A percentile compares a stretch with the other conserved stretches of the same genome.
Evolutionary conservation across 2,329 filamentous ascomycete genomes (phyloP).

Genomic region (Colletotrichum paranaense): DNA sequence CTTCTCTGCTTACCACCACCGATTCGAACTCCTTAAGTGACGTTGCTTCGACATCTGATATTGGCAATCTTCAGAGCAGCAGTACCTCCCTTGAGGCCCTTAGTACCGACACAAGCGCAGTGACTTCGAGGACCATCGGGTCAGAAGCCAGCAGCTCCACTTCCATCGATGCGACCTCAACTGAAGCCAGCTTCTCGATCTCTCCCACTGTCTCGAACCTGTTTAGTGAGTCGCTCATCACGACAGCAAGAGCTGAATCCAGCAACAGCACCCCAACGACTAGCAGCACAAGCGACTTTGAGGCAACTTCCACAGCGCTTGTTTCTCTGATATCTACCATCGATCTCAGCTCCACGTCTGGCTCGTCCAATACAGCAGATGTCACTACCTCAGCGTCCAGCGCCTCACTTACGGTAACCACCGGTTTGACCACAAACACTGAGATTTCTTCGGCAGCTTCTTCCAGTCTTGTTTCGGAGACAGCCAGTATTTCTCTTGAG

Average conservation of each 20-base stretch:
- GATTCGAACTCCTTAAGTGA: not conserved
- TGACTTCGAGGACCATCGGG: not conserved
- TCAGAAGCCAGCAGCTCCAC: not conserved
- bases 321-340: not conserved
- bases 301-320: not conserved
- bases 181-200: not conserved
- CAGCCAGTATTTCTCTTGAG: not conserved
- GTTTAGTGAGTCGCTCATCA: not conserved
- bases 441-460: not conserved
- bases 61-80: not conserved
- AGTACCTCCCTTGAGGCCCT: not conserved
- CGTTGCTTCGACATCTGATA: not conserved
- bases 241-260: no score
- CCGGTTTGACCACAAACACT: not conserved
- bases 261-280: not conserved
- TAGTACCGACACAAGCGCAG: not conserved
- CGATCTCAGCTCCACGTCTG: not conserved
- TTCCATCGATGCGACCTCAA: not conserved
- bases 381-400: not conserved
- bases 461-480: not conserved
- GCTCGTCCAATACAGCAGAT: not conserved
- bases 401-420: not conserved
- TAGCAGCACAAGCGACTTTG: not conserved
- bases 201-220: not conserved
- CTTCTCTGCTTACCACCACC: not conserved